Evolutionary conservation across 1,284 basidiomycete genomes (phyloP).

Genomic region (Marasmius oreades): DNA sequence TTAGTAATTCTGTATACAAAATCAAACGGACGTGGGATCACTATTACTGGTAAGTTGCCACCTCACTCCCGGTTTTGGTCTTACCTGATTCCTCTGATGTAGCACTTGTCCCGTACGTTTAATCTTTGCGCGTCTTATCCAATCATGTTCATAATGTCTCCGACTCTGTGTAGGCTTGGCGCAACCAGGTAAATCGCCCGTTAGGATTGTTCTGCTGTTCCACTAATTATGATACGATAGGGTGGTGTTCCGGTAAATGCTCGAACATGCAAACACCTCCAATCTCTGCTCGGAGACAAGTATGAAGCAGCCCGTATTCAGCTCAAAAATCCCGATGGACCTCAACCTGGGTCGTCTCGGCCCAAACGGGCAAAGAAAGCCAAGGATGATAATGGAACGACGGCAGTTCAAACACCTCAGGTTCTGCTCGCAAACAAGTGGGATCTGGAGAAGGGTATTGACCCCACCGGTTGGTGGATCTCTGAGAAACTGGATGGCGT

Average conservation of each 20-base stretch:
- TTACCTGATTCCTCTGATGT: background rate
- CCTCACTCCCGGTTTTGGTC: background rate
- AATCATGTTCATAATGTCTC: background rate
- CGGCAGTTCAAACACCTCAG: conserved; percentile 21
- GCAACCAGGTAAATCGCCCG: conserved; percentile 36
- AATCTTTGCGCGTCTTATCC: conserved; percentile 3
- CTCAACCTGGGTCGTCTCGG: conserved; percentile 24
- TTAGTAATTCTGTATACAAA: conserved; percentile 45
- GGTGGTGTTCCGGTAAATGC: conserved; percentile 46
- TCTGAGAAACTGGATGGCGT: conserved; percentile 66
- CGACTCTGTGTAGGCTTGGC: conserved; percentile 38
- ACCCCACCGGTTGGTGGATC: conserved; percentile 66
- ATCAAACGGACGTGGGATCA: conserved; percentile 50
- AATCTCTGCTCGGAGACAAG: conserved; percentile 50
- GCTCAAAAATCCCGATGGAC: conserved; percentile 43
- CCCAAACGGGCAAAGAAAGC: conserved; percentile 12
- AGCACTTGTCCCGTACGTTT: conserved; percentile 45
- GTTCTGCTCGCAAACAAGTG: conserved; percentile 59
- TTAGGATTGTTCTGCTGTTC: background rate
- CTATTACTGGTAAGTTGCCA: conserved; percentile 44
- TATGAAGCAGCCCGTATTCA: conserved; percentile 53
- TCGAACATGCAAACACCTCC: conserved; percentile 62
- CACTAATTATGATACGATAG: conserved; percentile 20
- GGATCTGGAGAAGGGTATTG: conserved; percentile 50
- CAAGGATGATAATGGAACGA: conserved; percentile 28